Evolutionary conservation across 495 filamentous ascomycete genomes (phyloP), one percentile per base, ranked within the genome.

Genomic region (Clavariopsis aquatica): DNA sequence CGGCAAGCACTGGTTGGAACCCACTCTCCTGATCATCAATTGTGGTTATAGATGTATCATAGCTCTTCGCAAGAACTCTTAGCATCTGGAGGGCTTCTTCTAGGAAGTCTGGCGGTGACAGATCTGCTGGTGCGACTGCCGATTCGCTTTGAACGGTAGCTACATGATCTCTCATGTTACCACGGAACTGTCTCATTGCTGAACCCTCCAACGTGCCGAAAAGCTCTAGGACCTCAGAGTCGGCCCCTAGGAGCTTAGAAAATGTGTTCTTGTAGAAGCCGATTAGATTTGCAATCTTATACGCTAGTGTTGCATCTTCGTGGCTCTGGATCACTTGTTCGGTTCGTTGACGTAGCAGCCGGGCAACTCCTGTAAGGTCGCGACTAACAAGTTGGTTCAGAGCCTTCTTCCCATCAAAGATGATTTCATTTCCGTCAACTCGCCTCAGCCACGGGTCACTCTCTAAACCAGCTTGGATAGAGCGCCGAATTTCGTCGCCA

Each of bases 311-410:
- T 0, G 90, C 86, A 57, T 96, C 92, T 62, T 97, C 94, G 70
- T 96, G 91, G 54, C 88, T 90, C 69, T 96, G 91, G 34, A 97
- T 89, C 28, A 95, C 89, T 64, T 96, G 89, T 76, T 96, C 92
- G 56, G 93, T 85, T 15, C 93, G 82, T 73, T 96, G 92, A 8
- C 88, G 85, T 9, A 97, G 76, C 13, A 90, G 84, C 10, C 89
- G 83, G 24, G 87, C 87, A 12, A 92, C 90, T 1, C 90, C 90
- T 4, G 84, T 84, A 27, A 98, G 81, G 69, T 94, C 88, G 43
- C 92, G 88, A 70, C 92, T 92, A 22, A 98, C 92, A 1, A 98
- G 80, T 58, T 95, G 87, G 72, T 90, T 91, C 45, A 98, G 79
- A 2, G 92, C 90, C 73, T 88, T 90, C 9, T 85, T 83, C 2